These are phyloP conservation scores for Umbelopsis sp. DNA, from an alignment of 371 early-diverging fungal species.

Conservation along the genomic window DNA sequence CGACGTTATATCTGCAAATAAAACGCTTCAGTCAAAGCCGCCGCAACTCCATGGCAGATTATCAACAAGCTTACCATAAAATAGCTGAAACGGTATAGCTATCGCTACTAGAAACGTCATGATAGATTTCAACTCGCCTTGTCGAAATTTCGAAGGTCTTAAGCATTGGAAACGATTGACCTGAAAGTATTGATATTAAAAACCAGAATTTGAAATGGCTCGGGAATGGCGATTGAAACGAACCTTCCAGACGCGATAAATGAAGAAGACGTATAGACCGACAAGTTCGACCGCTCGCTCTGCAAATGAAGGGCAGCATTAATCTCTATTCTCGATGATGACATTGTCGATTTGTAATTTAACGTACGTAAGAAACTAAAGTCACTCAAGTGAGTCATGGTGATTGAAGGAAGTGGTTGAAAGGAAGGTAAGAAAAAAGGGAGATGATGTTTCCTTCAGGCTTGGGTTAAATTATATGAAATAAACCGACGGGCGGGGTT, in stretches of 20 bases:
- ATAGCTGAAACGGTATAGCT: conserved; percentile 54
- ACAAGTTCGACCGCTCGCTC: conserved; percentile 46
- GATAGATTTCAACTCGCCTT: conserved; percentile 54
- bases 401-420: neutral
- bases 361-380: conserved; percentile 47
- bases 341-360: neutral
- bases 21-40: too few species aligned
- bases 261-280: conserved; percentile 42
- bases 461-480: neutral
- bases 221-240: neutral
- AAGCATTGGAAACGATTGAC: conserved; percentile 41
- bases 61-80: conserved; percentile 37
- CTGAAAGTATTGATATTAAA: neutral
- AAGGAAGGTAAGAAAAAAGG: neutral
- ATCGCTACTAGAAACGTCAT: conserved; percentile 47
- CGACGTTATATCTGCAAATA: conserved; percentile 39
- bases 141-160: conserved; percentile 35
- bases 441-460: neutral
- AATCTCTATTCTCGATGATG: neutral
- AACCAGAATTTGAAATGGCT: neutral
- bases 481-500: neutral
- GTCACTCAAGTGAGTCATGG: conserved; percentile 53
- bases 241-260: conserved; percentile 43
- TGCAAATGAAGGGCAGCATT: conserved; percentile 5
- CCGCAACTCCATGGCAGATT: neutral